A percentile compares a stretch with the other conserved stretches of the same genome.
phyloP scores from a whole-genome alignment of 129 eudicot species.

The Centrapalus pauciflorus region DNA sequence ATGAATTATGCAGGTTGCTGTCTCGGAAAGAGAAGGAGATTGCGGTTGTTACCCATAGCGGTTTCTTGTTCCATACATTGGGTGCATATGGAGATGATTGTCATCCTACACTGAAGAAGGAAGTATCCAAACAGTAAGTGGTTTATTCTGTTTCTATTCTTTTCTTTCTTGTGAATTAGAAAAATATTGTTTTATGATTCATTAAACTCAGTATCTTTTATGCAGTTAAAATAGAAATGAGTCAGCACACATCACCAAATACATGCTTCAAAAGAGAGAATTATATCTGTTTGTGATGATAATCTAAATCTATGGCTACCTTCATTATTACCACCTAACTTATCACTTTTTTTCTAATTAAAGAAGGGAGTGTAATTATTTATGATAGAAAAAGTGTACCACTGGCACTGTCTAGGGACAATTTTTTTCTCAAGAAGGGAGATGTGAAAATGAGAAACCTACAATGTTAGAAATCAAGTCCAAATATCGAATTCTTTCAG shows the following conservation, averaged over 20 bases:
- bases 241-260: background rate
- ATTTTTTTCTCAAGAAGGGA: too few relatives aligned
- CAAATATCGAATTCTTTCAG: too few relatives aligned
- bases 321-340: background rate
- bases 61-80: constrained; percentile 63
- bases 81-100: constrained; percentile 65
- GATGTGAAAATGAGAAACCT: too few relatives aligned
- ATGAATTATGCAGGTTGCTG: constrained; percentile 50
- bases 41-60: constrained; percentile 91
- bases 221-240: background rate
- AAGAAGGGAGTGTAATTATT: background rate
- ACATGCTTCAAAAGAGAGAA: too few relatives aligned
- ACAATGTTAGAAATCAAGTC: too few relatives aligned
- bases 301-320: background rate
- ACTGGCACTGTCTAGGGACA: too few relatives aligned
- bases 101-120: constrained; percentile 64
- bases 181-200: too few relatives aligned
- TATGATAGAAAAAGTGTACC: background rate
- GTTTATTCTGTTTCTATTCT: background rate
- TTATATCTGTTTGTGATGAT: background rate
- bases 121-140: constrained; percentile 75
- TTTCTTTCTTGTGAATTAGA: background rate
- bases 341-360: too few relatives aligned
- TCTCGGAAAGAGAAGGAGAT: constrained; percentile 86
- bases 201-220: background rate